Conservation (phyloP, 257 asterid species). For the Fraxinus anomala region DNA sequence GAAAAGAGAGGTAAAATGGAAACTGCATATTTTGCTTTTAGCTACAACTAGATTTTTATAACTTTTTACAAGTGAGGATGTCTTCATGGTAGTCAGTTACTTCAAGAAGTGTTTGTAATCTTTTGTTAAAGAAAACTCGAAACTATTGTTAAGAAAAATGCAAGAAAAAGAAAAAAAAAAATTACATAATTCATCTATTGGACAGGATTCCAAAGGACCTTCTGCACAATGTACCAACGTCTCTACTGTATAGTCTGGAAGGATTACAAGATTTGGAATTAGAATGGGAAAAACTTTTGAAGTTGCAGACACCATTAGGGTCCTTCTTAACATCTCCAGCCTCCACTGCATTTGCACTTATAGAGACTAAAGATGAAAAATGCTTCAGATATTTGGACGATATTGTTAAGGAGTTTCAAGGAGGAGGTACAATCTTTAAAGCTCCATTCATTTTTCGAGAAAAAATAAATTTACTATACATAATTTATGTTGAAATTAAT, state of each 20-base stretch:
- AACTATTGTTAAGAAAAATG: too few relatives aligned
- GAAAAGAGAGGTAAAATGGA: too few relatives aligned
- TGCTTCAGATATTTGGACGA: slow-evolving; percentile 36
- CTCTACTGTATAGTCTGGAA: slow-evolving; percentile 52
- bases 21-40: too few relatives aligned
- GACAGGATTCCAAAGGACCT: slow-evolving; percentile 48
- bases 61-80: too few relatives aligned
- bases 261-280: slow-evolving; percentile 43
- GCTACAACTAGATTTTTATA: too few relatives aligned
- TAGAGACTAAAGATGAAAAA: slow-evolving; percentile 46
- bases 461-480: neutral
- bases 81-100: too few relatives aligned
- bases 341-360: slow-evolving; percentile 58
- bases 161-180: too few relatives aligned
- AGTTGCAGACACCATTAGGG: slow-evolving; percentile 46
- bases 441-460: neutral
- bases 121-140: too few relatives aligned
- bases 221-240: slow-evolving; percentile 46
- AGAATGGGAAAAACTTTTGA: slow-evolving; percentile 46
- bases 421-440: slow-evolving; percentile 47
- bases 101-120: too few relatives aligned
- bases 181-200: neutral
- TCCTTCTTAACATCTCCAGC: slow-evolving; percentile 61
- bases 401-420: slow-evolving; percentile 36
- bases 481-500: neutral